Base-by-base conservation (phyloP, 2,329 filamentous ascomycete genomes). In the Aplosporella prunicola region DNA sequence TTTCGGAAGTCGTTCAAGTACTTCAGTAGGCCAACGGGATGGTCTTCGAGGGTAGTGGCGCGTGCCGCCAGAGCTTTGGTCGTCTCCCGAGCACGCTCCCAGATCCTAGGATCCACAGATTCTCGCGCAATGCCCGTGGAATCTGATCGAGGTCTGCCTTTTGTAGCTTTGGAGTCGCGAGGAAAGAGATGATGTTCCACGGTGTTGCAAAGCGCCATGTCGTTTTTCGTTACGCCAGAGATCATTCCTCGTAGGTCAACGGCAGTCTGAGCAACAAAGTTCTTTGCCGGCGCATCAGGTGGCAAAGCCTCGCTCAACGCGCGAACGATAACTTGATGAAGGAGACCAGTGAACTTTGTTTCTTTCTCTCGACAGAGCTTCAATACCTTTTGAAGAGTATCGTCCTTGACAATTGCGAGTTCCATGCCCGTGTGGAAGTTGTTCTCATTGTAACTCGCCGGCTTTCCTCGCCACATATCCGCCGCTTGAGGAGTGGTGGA, bases 1-100 rank as follows among this genome's bases (percentile, higher is more conserved):
- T 48, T 46, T 4, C 60, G 47, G 17, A 68, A 56, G 36, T 59
- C 57, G 5, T 51, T 51, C 2, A 59, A 43, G 31, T 68, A 70
- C 37, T 55, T 46, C 23, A 71, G 47, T 8, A 71, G 45, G 0
- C 62, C 66, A 8, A 68, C 53, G 2, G 65, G 48, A 38, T 67
- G 64, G 26, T 67, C 58, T 5, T 55, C 43, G 0, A 62, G 45
- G 0, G 47, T 56, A 0, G 43, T 44, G 1, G 58, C 55, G 13
- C 50, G 43, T 20, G 53, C 44, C 5, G 55, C 54, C 1, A 69
- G 48, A 1, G 40, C 32, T 11, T 47, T 43, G 0, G 63, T 65
- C 9, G 52, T 52, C 2, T 32, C 36, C 7, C 50, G 44, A 1
- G 60, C 60, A 2, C 47, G 42, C 1, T 24, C 17, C 67, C 67